These are phyloP conservation scores for Earliella scabrosa DNA, from an alignment of 1,284 basidiomycete genomes.

Conservation along the genomic window DNA sequence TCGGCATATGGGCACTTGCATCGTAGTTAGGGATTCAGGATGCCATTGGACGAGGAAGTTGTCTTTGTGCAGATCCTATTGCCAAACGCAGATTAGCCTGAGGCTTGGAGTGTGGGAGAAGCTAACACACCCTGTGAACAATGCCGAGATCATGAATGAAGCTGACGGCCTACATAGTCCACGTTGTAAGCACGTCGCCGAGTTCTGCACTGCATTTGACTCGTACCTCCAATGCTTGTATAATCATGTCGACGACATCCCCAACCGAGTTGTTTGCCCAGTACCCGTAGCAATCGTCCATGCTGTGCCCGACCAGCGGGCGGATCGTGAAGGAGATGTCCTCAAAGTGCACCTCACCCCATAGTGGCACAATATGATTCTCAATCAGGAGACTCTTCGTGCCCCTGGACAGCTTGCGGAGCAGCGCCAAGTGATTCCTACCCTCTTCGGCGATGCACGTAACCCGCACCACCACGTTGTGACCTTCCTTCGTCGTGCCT, in stretches of 20 bases:
- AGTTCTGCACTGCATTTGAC: neutral
- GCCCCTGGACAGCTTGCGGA: neutral
- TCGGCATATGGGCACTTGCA: neutral
- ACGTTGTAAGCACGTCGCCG: neutral
- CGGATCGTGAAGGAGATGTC: conserved; percentile 37
- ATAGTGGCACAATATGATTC: conserved; percentile 24
- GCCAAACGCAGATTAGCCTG: neutral
- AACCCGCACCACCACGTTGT: conserved; percentile 1
- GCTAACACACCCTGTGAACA: neutral
- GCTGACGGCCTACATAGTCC: neutral
- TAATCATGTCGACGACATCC: conserved; percentile 35
- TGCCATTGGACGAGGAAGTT: conserved; percentile 21
- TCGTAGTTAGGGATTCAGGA: conserved; percentile 6
- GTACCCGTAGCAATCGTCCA: conserved; percentile 12
- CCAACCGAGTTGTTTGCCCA: conserved; percentile 35
- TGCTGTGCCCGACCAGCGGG: conserved; percentile 26
- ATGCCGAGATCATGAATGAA: neutral
- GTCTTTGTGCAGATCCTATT: conserved; percentile 16
- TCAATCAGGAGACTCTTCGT: neutral
- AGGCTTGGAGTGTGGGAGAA: too few relatives aligned
- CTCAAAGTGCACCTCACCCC: conserved; percentile 31
- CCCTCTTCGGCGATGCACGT: neutral
- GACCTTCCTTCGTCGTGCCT: neutral
- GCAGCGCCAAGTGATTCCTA: neutral
- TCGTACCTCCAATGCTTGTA: conserved; percentile 34